Percentiles rank a stretch among this genome's conserved stretches.
Conservation (phyloP, 2,329 filamentous ascomycete genomes). For the Aspergillus fructus region DNA sequence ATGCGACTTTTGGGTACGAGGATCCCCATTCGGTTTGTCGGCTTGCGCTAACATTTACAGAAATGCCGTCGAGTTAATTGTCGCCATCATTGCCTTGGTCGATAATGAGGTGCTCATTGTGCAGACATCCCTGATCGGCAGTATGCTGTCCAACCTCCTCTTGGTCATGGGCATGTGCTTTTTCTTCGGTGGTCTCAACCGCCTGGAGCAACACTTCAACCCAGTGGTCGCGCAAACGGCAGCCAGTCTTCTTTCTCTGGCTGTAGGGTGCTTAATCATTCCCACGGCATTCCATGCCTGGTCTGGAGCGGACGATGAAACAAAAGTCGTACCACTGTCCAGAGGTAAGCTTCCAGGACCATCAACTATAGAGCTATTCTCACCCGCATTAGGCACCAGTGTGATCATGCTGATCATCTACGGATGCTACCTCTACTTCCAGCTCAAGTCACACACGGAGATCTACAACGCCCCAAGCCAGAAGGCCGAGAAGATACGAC, state of each 20-base stretch:
- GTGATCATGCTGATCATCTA: slow-evolving; percentile 86
- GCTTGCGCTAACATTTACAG: slow-evolving; percentile 34
- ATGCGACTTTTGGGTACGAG: slow-evolving; percentile 74
- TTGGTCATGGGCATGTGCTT: slow-evolving; percentile 91
- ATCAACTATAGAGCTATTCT: neutral
- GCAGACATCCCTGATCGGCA: slow-evolving; percentile 87
- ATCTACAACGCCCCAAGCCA: slow-evolving; percentile 79
- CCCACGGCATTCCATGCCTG: slow-evolving; percentile 78
- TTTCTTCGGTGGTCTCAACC: slow-evolving; percentile 78
- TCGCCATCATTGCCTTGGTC: slow-evolving; percentile 77
- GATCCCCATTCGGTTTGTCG: neutral
- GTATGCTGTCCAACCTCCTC: slow-evolving; percentile 85
- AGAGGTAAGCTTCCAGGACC: slow-evolving; percentile 24
- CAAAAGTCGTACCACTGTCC: slow-evolving; percentile 31
- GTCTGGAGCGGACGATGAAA: slow-evolving; percentile 36
- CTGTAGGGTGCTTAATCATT: slow-evolving; percentile 79
- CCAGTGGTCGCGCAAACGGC: slow-evolving; percentile 88
- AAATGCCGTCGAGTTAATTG: slow-evolving; percentile 86
- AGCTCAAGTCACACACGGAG: slow-evolving; percentile 77
- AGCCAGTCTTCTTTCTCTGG: slow-evolving; percentile 74
- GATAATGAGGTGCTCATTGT: slow-evolving; percentile 78
- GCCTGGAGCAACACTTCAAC: slow-evolving; percentile 86
- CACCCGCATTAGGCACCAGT: slow-evolving; percentile 47
- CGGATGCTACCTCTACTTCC: slow-evolving; percentile 80
- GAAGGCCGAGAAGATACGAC: slow-evolving; percentile 65